These are phyloP conservation scores for Anthoceros angustus DNA, from an alignment of 225 moss, liverwort and hornwort species.

Conservation along the genomic window DNA sequence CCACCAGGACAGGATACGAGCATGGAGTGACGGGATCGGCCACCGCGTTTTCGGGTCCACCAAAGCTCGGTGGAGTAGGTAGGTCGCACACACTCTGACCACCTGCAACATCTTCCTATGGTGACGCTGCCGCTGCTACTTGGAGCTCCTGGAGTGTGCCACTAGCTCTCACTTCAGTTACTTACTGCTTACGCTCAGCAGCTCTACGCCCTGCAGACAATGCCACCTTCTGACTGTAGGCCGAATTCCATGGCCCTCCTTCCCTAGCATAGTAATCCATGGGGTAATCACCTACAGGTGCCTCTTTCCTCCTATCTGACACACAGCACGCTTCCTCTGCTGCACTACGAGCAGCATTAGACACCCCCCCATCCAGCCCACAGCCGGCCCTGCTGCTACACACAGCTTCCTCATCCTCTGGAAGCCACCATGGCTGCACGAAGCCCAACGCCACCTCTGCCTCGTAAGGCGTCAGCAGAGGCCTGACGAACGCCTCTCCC, in stretches of 20 bases:
- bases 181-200: neutral
- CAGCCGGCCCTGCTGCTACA: neutral
- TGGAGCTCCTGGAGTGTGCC: too few species aligned
- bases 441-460: slow-evolving; percentile 89
- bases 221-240: neutral
- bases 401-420: slow-evolving; percentile 18
- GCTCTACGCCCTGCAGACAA: neutral
- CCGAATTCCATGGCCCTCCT: neutral
- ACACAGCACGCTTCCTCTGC: neutral
- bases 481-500: slow-evolving; percentile 75
- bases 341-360: neutral
- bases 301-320: neutral
- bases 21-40: too few species aligned
- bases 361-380: neutral
- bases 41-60: too few species aligned
- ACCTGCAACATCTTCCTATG: too few species aligned
- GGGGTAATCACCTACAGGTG: neutral
- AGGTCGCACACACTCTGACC: too few species aligned
- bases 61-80: too few species aligned
- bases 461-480: slow-evolving; percentile 79
- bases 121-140: too few species aligned
- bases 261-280: slow-evolving; percentile 2
- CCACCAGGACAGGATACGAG: too few species aligned
- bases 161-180: too few species aligned
- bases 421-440: slow-evolving; percentile 88